Evolutionary conservation across 108 stramenopile species (phyloP), one percentile per base, ranked within the genome.

Genomic region (Fragilariopsis cylindrus): DNA sequence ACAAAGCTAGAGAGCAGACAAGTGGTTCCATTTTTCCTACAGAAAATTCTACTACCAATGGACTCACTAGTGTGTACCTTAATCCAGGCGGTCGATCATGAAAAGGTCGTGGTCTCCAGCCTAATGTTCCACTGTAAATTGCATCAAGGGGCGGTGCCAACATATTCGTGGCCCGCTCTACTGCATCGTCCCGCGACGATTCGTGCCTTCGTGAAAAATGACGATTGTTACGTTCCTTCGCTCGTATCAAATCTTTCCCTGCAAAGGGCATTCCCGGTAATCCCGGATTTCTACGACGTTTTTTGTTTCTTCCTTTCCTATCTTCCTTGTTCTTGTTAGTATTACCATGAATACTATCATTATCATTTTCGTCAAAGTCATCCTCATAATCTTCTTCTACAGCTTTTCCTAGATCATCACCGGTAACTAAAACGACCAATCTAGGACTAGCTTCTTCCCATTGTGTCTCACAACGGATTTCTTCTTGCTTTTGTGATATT

Each of bases 391-490:
- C 4, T 30, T 62, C 62, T 11, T 63, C 62, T n/a, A 75, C 74
- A 18, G 80, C 71, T 9, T 76, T 73, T 58, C 82, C 80, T 44
- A 86, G 57, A 48, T 87, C 86, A 42, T 85, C 82, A 47, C 67
- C 68, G 5, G 82, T 84, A 19, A 91, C 71, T 30, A 92, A 78
- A 15, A 89, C 86, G 65, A 91, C 83, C 7, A 90, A 50, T 16
- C 94, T 79, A 16, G 91, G 91, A 75, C 88, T 91, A 5, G 87
- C 81, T 78, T 92, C 90, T 81, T 95, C 91, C 89, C 88, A 88
- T 71, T 90, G 87, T 16, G 88, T 88, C 74, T 95, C 94, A 15
- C 70, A 76, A 21, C 65, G 71, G 15, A 92, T 90, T 72, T 95
- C 94, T 18, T 54, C 63, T 78, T 91, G 88, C 60, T 95, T 95